Base-by-base conservation (phyloP, 768 basidiomycete genomes). In the Fomitopsis pulvina region DNA sequence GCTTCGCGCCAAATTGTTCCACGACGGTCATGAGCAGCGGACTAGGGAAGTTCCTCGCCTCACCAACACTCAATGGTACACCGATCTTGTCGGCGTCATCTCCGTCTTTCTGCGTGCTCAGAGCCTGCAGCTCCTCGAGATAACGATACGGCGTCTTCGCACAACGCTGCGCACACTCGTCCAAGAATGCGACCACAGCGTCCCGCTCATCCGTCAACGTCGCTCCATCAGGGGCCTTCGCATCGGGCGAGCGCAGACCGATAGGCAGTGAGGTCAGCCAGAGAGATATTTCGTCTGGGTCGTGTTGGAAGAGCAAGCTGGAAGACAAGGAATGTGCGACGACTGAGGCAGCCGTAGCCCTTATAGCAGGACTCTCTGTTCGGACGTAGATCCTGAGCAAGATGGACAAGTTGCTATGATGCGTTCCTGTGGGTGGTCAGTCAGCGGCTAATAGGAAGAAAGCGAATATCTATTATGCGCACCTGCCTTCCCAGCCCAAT, bases 61-160 rank as follows among this genome's bases (percentile, higher is more conserved):
- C 57, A 10, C 49, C 44, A 37, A 55, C 53, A 14, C 49, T 50
- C 0, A 50, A 49, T 9, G 52, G 20, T 2, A 25, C 42, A n/a
- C 27, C 47, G 2, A 30, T 37, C 2, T 41, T 9, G 30, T 37
- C 1, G 41, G 39, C 12, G 29, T 30, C 24, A 22, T 34, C 21
- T 32, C 44, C 16, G 20, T 41, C 20, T 50, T 52, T 20, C 34
- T 38, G 40, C 7, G 56, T n/a, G 29, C 32, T 34, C 20, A 80
- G 60, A 0, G 65, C 59, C 5, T 74, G 63, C 53, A 83, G 66
- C 21, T 83, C 83, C 58, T 96, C 93, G 47, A 95, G 73, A 61
- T 95, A 97, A 25, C 80, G 77, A 63, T 92, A 88, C 0, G 92
- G 89, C 2, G 85, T 86, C 65, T 87, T 91, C 54, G 85, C 61